Evolutionary conservation across 768 basidiomycete genomes (phyloP).

Genomic region (Tremella yokohamensis): DNA sequence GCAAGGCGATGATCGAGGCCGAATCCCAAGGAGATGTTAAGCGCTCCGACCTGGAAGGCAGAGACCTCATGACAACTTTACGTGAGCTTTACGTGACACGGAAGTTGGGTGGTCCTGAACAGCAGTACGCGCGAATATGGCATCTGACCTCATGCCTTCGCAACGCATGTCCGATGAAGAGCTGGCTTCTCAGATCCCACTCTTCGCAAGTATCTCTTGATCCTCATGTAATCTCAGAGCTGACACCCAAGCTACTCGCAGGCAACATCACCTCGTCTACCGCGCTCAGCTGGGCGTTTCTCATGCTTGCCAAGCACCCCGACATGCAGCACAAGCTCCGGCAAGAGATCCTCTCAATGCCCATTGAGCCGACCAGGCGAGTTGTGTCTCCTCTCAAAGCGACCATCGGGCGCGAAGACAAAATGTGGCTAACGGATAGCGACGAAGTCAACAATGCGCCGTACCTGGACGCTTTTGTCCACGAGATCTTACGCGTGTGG

Average conservation of each 20-base stretch:
- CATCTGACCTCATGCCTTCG: conserved; percentile 54
- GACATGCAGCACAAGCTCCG: conserved; percentile 66
- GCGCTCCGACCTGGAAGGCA: conserved; percentile 28
- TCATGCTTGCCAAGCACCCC: conserved; percentile 67
- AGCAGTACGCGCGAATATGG: conserved; percentile 75
- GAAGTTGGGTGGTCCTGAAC: conserved; percentile 58
- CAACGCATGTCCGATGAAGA: conserved; percentile 80
- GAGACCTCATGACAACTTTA: conserved; percentile 52
- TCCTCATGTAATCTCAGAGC: no score
- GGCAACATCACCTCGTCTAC: conserved; percentile 80
- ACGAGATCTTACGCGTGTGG: conserved; percentile 20
- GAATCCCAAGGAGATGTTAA: neutral
- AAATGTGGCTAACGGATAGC: conserved; percentile 53
- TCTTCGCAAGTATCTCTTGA: neutral
- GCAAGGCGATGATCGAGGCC: neutral
- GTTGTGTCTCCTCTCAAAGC: conserved; percentile 3
- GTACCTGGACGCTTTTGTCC: conserved; percentile 67
- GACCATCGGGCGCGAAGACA: neutral
- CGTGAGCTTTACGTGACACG: conserved; percentile 70
- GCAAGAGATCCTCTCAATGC: conserved; percentile 58
- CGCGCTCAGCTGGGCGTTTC: conserved; percentile 71
- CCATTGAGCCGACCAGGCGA: conserved; percentile 23
- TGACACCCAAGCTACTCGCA: conserved; percentile 15
- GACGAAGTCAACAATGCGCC: conserved; percentile 60
- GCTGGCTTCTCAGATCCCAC: neutral